Conservation (phyloP, 768 basidiomycete species). For the Hypholoma sublateritium region DNA sequence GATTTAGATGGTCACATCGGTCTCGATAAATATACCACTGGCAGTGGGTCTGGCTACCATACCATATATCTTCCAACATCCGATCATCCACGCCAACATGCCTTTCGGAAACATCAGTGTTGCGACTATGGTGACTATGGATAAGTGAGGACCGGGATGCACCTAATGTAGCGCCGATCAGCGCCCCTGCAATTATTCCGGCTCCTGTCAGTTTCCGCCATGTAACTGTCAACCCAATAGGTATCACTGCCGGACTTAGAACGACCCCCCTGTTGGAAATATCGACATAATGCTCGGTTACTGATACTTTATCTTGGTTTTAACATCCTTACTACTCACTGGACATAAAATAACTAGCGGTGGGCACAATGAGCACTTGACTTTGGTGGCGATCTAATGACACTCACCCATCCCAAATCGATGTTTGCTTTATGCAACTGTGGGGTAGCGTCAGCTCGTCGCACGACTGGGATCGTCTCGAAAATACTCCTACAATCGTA, state of each 20-base stretch:
- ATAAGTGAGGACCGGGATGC: not conserved
- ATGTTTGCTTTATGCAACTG: conserved; percentile 45
- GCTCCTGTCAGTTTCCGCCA: conserved; percentile 44
- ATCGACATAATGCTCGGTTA: too few relatives aligned
- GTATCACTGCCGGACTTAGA: conserved; percentile 50
- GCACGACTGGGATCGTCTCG: not conserved
- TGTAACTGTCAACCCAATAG: conserved; percentile 44
- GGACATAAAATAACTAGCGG: conserved; percentile 42
- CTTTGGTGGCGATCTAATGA: not conserved
- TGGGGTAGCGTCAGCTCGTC: not conserved
- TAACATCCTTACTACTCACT: conserved; percentile 27
- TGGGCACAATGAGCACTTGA: not conserved
- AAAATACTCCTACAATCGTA: conserved; percentile 28
- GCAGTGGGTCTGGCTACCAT: not conserved
- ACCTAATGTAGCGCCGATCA: conserved; percentile 40
- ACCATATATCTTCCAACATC: conserved; percentile 51
- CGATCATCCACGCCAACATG: conserved; percentile 52
- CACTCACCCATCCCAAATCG: conserved; percentile 45
- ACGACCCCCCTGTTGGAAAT: conserved; percentile 40
- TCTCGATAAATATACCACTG: not conserved
- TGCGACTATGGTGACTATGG: not conserved
- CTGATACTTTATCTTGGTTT: too few relatives aligned
- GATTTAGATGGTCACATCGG: not conserved
- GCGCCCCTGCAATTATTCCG: conserved; percentile 39
- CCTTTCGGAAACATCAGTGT: conserved; percentile 1